Conservation (phyloP, 2,329 filamentous ascomycete species). For the Chalaropsis ovoidea region DNA sequence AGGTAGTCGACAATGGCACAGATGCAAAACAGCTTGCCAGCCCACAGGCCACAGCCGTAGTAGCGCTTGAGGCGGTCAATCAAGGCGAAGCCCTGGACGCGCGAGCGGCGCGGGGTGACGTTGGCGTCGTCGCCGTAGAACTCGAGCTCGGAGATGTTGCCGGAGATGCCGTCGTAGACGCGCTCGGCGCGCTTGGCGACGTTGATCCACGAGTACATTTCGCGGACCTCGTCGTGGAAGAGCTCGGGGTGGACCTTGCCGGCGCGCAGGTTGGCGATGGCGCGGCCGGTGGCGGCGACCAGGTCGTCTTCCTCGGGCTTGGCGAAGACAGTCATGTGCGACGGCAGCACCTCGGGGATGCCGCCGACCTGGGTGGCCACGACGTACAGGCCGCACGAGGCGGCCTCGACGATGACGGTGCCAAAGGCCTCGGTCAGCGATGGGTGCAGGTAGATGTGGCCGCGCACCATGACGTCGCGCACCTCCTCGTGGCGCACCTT, state of each 20-base stretch:
- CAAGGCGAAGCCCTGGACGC: slow-evolving; percentile 75
- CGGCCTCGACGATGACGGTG: slow-evolving; percentile 94
- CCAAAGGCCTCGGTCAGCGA: slow-evolving; percentile 94
- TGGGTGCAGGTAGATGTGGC: slow-evolving; percentile 92
- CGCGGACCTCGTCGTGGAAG: slow-evolving; percentile 93
- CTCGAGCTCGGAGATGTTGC: slow-evolving; percentile 71
- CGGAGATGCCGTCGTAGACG: slow-evolving; percentile 88
- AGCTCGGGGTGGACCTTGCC: slow-evolving; percentile 83
- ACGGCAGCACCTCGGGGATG: slow-evolving; percentile 89
- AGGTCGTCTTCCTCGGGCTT: slow-evolving; percentile 94
- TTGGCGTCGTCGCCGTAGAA: slow-evolving; percentile 58
- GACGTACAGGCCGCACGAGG: slow-evolving; percentile 89
- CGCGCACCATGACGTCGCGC: slow-evolving; percentile 90
- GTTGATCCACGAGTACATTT: slow-evolving; percentile 98
- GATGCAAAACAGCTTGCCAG: slow-evolving; percentile 90
- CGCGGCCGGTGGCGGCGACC: slow-evolving; percentile 76
- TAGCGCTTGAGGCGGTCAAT: slow-evolving; percentile 94
- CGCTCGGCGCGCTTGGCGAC: slow-evolving; percentile 87
- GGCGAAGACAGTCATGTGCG: slow-evolving; percentile 95
- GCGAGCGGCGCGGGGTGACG: slow-evolving; percentile 53
- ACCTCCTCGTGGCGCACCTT: slow-evolving; percentile 93
- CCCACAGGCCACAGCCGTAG: slow-evolving; percentile 97
- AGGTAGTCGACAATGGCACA: slow-evolving; percentile 92
- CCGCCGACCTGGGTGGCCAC: slow-evolving; percentile 94
- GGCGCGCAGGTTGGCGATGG: slow-evolving; percentile 74